phyloP scores from a whole-genome alignment of 805 yeast genomes.

The Wickerhamiella siamensis region DNA sequence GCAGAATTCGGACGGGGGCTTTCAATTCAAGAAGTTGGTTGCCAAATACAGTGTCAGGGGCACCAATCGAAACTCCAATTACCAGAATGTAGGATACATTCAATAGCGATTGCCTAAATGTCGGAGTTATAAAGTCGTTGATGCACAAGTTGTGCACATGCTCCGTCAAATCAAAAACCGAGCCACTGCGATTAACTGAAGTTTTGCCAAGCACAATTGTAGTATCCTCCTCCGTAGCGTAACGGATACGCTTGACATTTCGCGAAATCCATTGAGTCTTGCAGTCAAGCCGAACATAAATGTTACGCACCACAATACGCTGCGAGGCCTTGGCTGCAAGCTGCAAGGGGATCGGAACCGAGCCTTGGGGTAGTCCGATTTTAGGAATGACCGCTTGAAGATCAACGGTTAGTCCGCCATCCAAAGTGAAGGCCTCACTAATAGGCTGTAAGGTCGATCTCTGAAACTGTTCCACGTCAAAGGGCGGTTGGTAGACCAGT shows the following conservation, averaged over 20 bases:
- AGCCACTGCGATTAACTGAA: background rate
- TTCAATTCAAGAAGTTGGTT: background rate
- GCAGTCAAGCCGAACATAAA: background rate
- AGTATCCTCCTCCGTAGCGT: background rate
- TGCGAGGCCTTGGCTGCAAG: background rate
- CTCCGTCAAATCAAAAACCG: background rate
- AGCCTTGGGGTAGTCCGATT: background rate
- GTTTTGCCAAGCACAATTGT: background rate
- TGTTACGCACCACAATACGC: background rate
- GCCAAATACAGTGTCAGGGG: background rate
- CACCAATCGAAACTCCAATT: background rate
- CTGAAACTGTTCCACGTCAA: background rate
- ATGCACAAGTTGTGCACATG: background rate
- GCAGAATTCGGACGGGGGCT: background rate
- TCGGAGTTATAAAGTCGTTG: background rate
- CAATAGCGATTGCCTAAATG: background rate
- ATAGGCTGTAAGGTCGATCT: background rate
- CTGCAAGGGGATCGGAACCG: background rate
- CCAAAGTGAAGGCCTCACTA: background rate
- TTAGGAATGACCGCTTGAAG: background rate
- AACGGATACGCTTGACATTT: background rate
- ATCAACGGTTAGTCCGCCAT: background rate
- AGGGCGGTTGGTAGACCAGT: conserved; percentile 1
- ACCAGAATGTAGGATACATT: background rate
- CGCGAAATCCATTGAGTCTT: background rate